Conservation (phyloP, 2,329 filamentous ascomycete genomes). For the Lasiodiplodia citricola region DNA sequence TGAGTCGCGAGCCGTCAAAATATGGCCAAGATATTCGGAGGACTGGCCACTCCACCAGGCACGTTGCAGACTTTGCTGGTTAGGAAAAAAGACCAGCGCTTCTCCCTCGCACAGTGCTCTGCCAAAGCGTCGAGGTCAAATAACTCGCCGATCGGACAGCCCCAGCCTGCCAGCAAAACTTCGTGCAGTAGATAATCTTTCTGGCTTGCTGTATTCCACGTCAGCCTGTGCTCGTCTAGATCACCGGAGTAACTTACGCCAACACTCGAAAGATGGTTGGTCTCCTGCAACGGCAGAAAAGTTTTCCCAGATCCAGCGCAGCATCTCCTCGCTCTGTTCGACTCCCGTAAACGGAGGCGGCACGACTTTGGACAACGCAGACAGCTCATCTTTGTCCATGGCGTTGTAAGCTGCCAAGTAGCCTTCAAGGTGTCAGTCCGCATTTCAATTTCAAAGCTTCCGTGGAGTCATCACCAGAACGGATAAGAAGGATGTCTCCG, state of each 20-base stretch:
- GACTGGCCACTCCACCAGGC: conserved; percentile 37
- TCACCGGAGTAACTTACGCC: conserved; percentile 40
- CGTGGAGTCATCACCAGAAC: conserved; percentile 29
- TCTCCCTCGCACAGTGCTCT: conserved; percentile 36
- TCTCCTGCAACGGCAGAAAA: conserved; percentile 70
- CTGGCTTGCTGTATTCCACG: conserved; percentile 22
- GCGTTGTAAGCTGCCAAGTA: conserved; percentile 30
- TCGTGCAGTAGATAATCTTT: conserved; percentile 29
- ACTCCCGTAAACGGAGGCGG: conserved; percentile 27
- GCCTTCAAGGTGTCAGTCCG: conserved; percentile 26
- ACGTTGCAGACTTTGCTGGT: conserved; percentile 62
- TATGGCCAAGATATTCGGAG: conserved; percentile 37
- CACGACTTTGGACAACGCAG: conserved; percentile 24
- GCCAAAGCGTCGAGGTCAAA: conserved; percentile 42
- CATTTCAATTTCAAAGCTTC: background rate
- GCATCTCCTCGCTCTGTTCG: conserved; percentile 49
- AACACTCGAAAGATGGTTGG: conserved; percentile 65
- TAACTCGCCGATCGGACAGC: conserved; percentile 43
- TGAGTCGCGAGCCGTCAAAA: background rate
- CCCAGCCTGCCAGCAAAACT: conserved; percentile 38
- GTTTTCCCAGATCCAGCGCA: conserved; percentile 69
- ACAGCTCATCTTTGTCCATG: conserved; percentile 26
- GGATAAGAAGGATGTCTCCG: conserved; percentile 40
- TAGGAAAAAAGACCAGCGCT: conserved; percentile 51
- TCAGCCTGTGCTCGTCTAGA: background rate